These are phyloP conservation scores for Penicillium chermesinum DNA, from an alignment of 495 filamentous ascomycete genomes.

Conservation along the genomic window DNA sequence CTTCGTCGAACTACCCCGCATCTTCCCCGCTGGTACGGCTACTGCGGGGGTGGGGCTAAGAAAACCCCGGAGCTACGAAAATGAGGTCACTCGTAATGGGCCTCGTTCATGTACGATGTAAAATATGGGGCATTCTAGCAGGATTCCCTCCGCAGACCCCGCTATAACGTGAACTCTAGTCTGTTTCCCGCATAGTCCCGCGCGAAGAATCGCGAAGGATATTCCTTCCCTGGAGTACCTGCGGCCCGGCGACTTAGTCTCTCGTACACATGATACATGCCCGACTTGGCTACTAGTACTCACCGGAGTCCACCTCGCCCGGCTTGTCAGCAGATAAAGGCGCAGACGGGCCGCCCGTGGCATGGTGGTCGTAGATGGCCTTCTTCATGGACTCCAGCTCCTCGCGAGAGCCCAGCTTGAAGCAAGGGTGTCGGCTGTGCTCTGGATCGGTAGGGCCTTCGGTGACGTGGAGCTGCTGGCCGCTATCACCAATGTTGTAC, in stretches of 20 bases:
- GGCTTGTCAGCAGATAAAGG: constrained; percentile 53
- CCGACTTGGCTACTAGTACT: no score
- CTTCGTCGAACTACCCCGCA: not conserved
- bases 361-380: constrained; percentile 51
- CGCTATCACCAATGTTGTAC: constrained; percentile 53
- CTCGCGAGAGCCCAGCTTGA: constrained; percentile 42
- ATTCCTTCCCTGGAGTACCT: constrained; percentile 53
- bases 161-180: constrained; percentile 54
- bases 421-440: constrained; percentile 52
- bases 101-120: no score
- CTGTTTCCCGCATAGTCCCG: constrained; percentile 59
- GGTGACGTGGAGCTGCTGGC: constrained; percentile 58
- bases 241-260: not conserved
- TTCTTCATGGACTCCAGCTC: constrained; percentile 42
- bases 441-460: constrained; percentile 45
- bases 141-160: no score
- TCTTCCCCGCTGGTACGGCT: not conserved
- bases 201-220: constrained; percentile 57
- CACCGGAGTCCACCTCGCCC: constrained; percentile 47
- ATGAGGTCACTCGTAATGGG: no score
- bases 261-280: no score
- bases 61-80: no score
- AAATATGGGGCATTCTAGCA: no score
- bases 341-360: constrained; percentile 41
- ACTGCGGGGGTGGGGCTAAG: no score